Percentiles rank a stretch among this genome's conserved stretches.
These are phyloP conservation scores for Ophiosphaerella korrae DNA, from an alignment of 2,329 filamentous ascomycete species.

Conservation along the genomic window DNA sequence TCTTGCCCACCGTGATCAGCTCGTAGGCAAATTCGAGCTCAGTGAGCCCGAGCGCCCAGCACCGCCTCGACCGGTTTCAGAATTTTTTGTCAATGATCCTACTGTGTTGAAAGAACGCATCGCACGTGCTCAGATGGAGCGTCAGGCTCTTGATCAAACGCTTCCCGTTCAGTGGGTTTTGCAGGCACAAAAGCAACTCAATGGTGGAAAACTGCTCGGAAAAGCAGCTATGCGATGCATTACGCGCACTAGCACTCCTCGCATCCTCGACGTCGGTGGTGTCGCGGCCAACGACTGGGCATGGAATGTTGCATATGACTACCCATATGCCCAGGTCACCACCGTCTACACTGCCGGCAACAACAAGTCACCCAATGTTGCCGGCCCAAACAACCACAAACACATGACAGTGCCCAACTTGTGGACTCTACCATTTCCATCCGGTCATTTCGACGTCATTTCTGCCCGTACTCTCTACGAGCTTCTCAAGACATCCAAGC, in stretches of 20 bases:
- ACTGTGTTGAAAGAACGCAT: conserved; percentile 66
- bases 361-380: conserved; percentile 56
- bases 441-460: conserved; percentile 87
- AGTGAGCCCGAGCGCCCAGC: conserved; percentile 54
- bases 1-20: conserved; percentile 75
- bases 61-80: conserved; percentile 52
- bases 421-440: conserved; percentile 81
- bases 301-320: conserved; percentile 88
- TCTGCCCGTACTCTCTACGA: conserved; percentile 86
- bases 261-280: conserved; percentile 84
- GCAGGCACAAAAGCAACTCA: conserved; percentile 64
- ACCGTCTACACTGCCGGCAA: conserved; percentile 71
- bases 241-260: conserved; percentile 66
- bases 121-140: conserved; percentile 70
- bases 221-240: conserved; percentile 51
- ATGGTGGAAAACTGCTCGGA: conserved; percentile 64
- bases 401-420: conserved; percentile 78
- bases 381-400: conserved; percentile 84
- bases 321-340: conserved; percentile 83
- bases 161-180: conserved; percentile 65
- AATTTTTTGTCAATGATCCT: conserved; percentile 56
- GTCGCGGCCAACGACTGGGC: conserved; percentile 90
- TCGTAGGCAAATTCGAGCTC: conserved; percentile 84
- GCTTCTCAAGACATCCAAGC: conserved; percentile 72
- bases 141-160: conserved; percentile 76